Conservation (phyloP, 2,329 filamentous ascomycete genomes). For the Paecilomyces dactylethromorphus region DNA sequence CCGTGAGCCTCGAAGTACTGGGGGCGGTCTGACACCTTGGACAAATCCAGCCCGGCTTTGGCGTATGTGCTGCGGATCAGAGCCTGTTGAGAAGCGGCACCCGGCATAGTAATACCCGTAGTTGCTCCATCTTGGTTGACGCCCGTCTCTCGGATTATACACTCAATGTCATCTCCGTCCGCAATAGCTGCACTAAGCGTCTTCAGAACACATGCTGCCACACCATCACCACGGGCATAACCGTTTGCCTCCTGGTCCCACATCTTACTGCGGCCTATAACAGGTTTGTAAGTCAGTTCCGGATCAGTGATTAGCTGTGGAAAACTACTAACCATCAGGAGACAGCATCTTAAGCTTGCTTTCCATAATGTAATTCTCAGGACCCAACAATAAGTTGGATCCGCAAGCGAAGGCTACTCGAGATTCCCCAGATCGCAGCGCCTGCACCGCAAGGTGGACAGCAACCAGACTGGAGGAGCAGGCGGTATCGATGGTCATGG, state of each 20-base stretch:
- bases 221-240: conserved; percentile 48
- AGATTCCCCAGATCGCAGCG: conserved; percentile 20
- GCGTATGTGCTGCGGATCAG: conserved; percentile 35
- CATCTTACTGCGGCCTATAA: conserved; percentile 20
- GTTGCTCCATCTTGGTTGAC: conserved; percentile 32
- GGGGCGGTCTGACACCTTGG: conserved; percentile 16
- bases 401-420: conserved; percentile 18
- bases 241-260: conserved; percentile 43
- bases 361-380: conserved; percentile 4
- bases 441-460: conserved; percentile 26
- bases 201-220: conserved; percentile 48
- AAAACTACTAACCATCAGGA: not conserved
- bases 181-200: conserved; percentile 40
- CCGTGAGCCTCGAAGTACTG: conserved; percentile 44
- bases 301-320: not conserved
- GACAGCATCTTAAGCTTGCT: too few relatives aligned
- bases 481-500: conserved; percentile 41
- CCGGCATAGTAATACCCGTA: conserved; percentile 30
- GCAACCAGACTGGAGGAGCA: conserved; percentile 39
- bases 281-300: not conserved
- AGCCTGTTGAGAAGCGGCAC: conserved; percentile 28
- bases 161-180: conserved; percentile 41
- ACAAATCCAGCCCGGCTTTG: conserved; percentile 30
- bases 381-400: conserved; percentile 20
- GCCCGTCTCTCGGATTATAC: conserved; percentile 27